These are phyloP conservation scores for Eucalyptus erythrocorys DNA, from an alignment of 345 rosid genomes.

Conservation along the genomic window DNA sequence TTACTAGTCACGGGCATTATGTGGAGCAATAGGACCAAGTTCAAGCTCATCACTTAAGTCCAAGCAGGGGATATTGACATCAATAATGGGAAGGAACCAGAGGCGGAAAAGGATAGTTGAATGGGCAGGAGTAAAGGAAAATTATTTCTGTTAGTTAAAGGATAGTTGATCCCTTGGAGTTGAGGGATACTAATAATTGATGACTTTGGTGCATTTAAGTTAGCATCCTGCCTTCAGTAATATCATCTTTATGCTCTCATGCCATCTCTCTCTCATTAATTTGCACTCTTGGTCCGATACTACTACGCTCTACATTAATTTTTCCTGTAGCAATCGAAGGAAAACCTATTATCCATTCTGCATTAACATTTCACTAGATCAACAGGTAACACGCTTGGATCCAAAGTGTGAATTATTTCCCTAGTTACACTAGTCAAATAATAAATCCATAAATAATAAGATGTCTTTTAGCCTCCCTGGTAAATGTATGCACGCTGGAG, in stretches of 20 bases:
- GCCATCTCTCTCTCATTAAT: not conserved
- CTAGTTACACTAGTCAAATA: not conserved
- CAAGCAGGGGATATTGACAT: not conserved
- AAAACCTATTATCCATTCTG: not conserved
- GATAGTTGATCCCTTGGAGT: not conserved
- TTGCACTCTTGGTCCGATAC: not conserved
- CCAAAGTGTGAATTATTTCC: not conserved
- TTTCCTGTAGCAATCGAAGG: not conserved
- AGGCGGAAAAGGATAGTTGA: not conserved
- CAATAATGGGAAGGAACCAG: not conserved
- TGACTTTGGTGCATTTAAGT: not conserved
- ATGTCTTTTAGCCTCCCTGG: not conserved
- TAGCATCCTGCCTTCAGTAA: not conserved
- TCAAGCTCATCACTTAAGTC: not conserved
- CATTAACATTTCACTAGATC: not conserved
- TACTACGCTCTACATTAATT: not conserved
- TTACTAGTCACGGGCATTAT: not conserved
- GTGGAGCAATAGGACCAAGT: not conserved
- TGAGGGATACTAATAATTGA: not conserved
- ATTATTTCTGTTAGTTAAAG: not conserved
- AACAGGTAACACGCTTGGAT: not conserved
- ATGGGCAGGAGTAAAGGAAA: not conserved
- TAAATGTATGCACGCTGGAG: not conserved
- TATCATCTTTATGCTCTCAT: not conserved
- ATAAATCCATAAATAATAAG: not conserved